Conservation (phyloP, 139 green algal genomes). For the Trebouxia sp. region DNA sequence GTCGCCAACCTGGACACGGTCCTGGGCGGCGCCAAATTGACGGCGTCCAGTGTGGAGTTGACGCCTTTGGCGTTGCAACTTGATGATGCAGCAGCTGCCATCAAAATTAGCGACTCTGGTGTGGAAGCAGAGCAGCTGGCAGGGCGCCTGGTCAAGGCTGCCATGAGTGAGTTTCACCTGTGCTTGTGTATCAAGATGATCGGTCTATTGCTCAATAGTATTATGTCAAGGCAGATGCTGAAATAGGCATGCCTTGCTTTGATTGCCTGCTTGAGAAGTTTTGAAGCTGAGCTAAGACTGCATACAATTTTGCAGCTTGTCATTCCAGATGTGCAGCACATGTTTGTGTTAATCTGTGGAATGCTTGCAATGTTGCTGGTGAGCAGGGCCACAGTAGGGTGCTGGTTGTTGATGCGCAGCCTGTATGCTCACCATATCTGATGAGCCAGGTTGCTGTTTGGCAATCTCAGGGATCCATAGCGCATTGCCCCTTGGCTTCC, state of each 20-base stretch:
- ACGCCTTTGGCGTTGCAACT: neutral
- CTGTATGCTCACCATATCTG: too few species aligned
- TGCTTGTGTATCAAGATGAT: neutral
- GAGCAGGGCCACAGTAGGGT: too few species aligned
- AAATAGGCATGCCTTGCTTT: too few species aligned
- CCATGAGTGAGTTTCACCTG: neutral
- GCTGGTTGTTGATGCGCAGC: too few species aligned
- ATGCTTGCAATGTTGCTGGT: too few species aligned
- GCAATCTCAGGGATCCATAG: too few species aligned
- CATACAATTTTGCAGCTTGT: too few species aligned
- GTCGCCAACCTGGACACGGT: neutral
- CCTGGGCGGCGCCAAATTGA: neutral
- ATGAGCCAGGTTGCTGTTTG: too few species aligned
- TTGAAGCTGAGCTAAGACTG: neutral
- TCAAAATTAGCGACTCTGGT: neutral
- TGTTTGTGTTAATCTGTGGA: too few species aligned
- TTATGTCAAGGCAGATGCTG: too few species aligned
- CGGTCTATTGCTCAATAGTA: neutral
- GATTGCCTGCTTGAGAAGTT: neutral
- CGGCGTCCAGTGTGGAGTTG: slow-evolving; percentile 15
- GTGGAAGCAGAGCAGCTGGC: slow-evolving; percentile 12
- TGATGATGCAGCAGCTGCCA: neutral
- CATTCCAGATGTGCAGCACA: too few species aligned
- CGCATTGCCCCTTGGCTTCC: too few species aligned
- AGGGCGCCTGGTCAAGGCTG: slow-evolving; percentile 2